phyloP scores from a whole-genome alignment of 495 filamentous ascomycete genomes.

The Penicillium atrosanguineum region DNA sequence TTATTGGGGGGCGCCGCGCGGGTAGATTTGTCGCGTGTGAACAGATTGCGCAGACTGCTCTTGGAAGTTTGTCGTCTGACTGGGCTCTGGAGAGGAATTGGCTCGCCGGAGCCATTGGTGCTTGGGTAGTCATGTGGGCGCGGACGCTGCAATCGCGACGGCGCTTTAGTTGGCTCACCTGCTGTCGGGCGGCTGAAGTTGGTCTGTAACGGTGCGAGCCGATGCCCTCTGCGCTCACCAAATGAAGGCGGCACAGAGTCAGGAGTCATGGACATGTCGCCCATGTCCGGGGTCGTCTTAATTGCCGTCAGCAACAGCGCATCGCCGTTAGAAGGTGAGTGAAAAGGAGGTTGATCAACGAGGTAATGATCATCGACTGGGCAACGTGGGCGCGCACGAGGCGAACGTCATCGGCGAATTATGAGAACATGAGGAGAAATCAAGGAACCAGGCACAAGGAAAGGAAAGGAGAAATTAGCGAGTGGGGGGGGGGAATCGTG shows the following conservation, averaged over 20 bases:
- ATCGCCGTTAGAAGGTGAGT: conserved; percentile 5
- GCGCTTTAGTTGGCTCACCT: conserved; percentile 5
- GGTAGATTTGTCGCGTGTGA: conserved; percentile 37
- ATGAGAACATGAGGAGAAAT: conserved; percentile 8
- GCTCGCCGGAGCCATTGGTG: conserved; percentile 26
- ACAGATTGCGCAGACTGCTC: conserved; percentile 38
- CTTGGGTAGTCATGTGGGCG: conserved; percentile 38
- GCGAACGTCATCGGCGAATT: conserved; percentile 15
- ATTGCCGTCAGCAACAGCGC: conserved; percentile 2
- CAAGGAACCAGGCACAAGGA: conserved; percentile 6
- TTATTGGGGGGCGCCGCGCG: conserved; percentile 22
- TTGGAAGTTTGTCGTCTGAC: conserved; percentile 42
- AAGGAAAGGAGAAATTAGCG: conserved; percentile 11
- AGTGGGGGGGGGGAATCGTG: conserved; percentile 3
- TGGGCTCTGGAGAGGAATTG: conserved; percentile 33
- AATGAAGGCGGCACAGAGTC: conserved; percentile 27
- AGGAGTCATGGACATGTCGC: conserved; percentile 4
- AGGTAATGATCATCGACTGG: conserved; percentile 24
- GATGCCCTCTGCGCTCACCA: conserved; percentile 40
- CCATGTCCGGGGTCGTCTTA: background rate
- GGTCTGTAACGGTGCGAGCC: conserved; percentile 37
- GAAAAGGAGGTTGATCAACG: conserved; percentile 22
- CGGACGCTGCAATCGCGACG: conserved; percentile 32
- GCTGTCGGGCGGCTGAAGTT: conserved; percentile 39
- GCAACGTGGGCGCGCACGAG: conserved; percentile 21